phyloP scores from a whole-genome alignment of 202 grass and related monocot species.

The Schoenoplectus tabernaemontani region DNA sequence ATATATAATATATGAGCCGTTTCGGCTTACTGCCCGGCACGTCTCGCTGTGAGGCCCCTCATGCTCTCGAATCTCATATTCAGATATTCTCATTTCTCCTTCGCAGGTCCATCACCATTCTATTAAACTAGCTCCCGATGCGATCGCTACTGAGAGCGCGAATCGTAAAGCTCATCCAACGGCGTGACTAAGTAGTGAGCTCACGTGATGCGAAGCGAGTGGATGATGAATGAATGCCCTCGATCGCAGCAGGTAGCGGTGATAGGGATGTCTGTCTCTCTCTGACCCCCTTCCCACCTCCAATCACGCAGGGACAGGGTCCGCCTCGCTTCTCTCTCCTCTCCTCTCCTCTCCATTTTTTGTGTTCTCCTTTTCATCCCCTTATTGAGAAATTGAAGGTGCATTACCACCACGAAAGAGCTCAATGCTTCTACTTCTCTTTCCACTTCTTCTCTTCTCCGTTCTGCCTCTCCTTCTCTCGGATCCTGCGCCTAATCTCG shows the following conservation, averaged over 20 bases:
- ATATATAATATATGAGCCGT: not conserved
- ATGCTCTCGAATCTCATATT: not conserved
- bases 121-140: not conserved
- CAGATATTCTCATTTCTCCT: not conserved
- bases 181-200: not conserved
- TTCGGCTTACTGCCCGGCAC: conserved; percentile 15
- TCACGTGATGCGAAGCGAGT: not conserved
- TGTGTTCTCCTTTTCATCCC: not conserved
- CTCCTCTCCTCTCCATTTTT: not conserved
- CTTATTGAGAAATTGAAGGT: not conserved
- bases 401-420: not conserved
- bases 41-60: too few species aligned
- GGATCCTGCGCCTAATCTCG: conserved; percentile 26
- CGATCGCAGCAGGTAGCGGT: not conserved
- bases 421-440: conserved; percentile 17
- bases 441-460: conserved; percentile 19
- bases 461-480: conserved; percentile 13
- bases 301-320: conserved; percentile 22
- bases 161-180: conserved; percentile 11
- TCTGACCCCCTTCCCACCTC: not conserved
- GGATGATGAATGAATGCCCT: not conserved
- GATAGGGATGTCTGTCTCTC: not conserved
- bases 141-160: not conserved
- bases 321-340: not conserved
- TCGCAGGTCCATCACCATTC: not conserved